A percentile compares a stretch with the other conserved stretches of the same genome.
These are phyloP conservation scores for Chimonanthus praecox DNA, from an alignment of 164 flowering plant genomes.

Conservation along the genomic window DNA sequence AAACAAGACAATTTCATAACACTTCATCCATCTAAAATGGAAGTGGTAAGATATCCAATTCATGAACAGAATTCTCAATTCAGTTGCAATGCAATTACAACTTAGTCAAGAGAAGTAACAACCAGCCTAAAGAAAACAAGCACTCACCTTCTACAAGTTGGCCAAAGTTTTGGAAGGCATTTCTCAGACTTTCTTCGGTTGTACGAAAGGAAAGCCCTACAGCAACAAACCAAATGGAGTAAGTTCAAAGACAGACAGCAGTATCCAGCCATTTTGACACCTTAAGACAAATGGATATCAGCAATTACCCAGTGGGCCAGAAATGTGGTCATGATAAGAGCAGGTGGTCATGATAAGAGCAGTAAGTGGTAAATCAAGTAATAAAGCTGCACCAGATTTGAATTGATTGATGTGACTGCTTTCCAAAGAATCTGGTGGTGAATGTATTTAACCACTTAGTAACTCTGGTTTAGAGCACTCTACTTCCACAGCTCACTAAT, in stretches of 20 bases:
- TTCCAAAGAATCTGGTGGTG: too few relatives aligned
- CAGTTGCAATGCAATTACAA: background rate
- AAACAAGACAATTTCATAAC: background rate
- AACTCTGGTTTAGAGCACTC: too few relatives aligned
- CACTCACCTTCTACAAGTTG: constrained; percentile 65
- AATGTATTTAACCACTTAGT: too few relatives aligned
- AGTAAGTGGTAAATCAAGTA: too few relatives aligned
- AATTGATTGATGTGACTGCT: too few relatives aligned
- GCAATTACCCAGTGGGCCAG: background rate
- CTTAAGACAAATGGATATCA: background rate
- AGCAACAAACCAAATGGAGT: constrained; percentile 1
- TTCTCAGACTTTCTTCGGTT: constrained; percentile 69
- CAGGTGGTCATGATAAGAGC: too few relatives aligned
- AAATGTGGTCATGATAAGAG: too few relatives aligned
- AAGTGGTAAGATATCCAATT: background rate
- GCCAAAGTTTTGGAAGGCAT: constrained; percentile 73
- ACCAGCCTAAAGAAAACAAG: background rate
- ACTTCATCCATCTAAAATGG: background rate
- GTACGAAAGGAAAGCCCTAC: constrained; percentile 92
- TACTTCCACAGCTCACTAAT: too few relatives aligned
- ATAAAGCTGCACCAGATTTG: too few relatives aligned
- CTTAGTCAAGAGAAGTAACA: background rate
- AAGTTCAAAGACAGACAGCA: background rate
- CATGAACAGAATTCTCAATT: background rate
- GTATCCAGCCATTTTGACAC: background rate